Base-by-base conservation (phyloP, 106 monocot species). In the Phalaenopsis equestris region DNA sequence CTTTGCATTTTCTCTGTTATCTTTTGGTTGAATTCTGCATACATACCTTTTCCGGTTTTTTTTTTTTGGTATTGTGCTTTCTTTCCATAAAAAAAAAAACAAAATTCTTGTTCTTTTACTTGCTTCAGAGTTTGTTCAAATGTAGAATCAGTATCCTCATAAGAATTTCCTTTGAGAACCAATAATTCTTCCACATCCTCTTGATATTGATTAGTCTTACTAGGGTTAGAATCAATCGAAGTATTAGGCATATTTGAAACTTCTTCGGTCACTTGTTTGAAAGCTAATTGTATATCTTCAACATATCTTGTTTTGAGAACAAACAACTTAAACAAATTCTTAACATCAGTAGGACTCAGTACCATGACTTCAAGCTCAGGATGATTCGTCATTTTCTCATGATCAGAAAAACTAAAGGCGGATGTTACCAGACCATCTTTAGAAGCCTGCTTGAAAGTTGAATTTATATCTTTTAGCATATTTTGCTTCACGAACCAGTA, bases 81-180 rank as follows among this genome's bases (percentile, higher is more conserved):
- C n/a, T n/a, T n/a, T n/a, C n/a, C n/a, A n/a, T n/a, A n/a, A n/a
- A n/a, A n/a, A n/a, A n/a, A n/a, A n/a, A n/a, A n/a, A n/a, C n/a
- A n/a, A n/a, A n/a, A n/a, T n/a, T n/a, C n/a, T n/a, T n/a, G n/a
- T n/a, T n/a, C n/a, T n/a, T n/a, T n/a, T n/a, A n/a, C n/a, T n/a
- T n/a, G n/a, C n/a, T n/a, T n/a, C n/a, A n/a, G n/a, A 41, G 79
- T 41, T 76, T 79, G 73, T 72, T 83, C 83, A 43, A 79, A 74
- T 42, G 83, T 24, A 19, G 56, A 55, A 83, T 87, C 83, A 67
- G 83, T 78, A 77, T 87, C 89, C 76, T 91, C 89, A 77, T 41
- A 17, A 61, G 84, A 58, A 55, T 72, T 4, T 39, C 39, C 72
- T 38, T 72, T 1, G 12, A 14, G 52, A 52, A 52, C 52, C 14